These are phyloP conservation scores for Petunia hybrid DNA, from an alignment of 305 asterid genomes.

Conservation along the genomic window DNA sequence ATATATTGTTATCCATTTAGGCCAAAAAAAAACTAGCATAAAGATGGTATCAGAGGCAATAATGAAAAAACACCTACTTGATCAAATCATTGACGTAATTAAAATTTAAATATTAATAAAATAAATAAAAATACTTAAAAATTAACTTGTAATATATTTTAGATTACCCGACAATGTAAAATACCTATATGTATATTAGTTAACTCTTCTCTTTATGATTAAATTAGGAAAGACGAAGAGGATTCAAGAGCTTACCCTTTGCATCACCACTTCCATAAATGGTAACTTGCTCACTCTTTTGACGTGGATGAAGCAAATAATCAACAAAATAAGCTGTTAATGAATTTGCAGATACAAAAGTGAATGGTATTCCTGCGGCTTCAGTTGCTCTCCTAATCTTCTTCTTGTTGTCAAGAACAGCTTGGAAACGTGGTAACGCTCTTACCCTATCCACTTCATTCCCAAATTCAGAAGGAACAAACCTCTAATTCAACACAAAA, in stretches of 20 bases:
- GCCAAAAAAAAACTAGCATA: no score
- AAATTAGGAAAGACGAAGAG: not conserved
- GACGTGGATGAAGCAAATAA: conserved; percentile 43
- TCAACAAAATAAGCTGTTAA: conserved; percentile 46
- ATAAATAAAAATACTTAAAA: no score
- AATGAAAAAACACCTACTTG: no score
- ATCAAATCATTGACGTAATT: no score
- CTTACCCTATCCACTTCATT: conserved; percentile 48
- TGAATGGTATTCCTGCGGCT: conserved; percentile 44
- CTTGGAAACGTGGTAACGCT: conserved; percentile 44
- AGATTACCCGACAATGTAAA: no score
- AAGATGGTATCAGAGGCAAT: no score
- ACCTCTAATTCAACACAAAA: conserved; percentile 33
- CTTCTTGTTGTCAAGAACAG: conserved; percentile 43
- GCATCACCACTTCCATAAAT: conserved; percentile 41
- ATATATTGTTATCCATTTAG: no score
- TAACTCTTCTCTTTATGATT: no score
- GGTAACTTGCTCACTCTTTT: conserved; percentile 30
- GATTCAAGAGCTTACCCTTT: conserved; percentile 31
- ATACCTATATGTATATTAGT: no score
- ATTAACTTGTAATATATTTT: no score
- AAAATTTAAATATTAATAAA: no score
- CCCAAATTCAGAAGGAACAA: conserved; percentile 54
- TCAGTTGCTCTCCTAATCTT: conserved; percentile 49
- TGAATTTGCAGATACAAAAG: conserved; percentile 46